phyloP scores from a whole-genome alignment of 163 green algal species.

The Chloroidium sp. region DNA sequence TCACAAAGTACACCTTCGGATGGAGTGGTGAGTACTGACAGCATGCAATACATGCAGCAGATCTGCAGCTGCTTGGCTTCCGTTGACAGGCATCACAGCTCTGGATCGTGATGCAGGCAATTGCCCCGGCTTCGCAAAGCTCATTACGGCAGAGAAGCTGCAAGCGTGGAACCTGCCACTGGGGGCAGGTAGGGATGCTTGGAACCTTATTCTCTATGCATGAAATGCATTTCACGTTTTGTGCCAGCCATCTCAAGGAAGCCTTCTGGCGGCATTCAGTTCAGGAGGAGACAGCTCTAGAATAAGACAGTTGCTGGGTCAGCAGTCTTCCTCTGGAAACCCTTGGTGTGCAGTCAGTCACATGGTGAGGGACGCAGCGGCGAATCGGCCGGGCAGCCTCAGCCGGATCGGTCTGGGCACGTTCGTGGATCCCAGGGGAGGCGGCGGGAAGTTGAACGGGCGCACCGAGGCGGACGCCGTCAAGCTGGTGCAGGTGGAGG shows the following conservation, averaged over 20 bases:
- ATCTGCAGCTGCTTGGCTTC: no score
- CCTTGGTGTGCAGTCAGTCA: conserved; percentile 27
- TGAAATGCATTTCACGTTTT: no score
- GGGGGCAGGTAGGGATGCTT: conserved; percentile 9
- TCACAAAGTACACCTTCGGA: conserved; percentile 29
- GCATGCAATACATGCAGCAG: no score
- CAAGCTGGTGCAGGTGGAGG: conserved; percentile 21
- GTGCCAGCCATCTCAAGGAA: no score
- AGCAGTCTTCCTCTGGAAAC: background rate
- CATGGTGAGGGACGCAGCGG: conserved; percentile 39
- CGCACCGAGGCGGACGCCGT: conserved; percentile 30
- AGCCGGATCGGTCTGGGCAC: conserved; percentile 38
- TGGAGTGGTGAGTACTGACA: conserved; percentile 18
- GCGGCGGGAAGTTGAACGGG: conserved; percentile 33
- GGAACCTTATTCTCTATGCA: no score
- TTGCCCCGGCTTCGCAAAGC: conserved; percentile 4
- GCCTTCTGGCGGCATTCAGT: no score
- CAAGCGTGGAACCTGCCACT: conserved; percentile 43
- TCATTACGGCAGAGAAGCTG: conserved; percentile 24
- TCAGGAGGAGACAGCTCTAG: no score
- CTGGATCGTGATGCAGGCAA: background rate
- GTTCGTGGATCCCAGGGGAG: conserved; percentile 43
- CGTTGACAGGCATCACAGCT: no score
- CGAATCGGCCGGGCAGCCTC: conserved; percentile 21
- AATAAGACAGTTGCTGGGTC: no score